Percentiles rank a stretch among this genome's conserved stretches.
These are phyloP conservation scores for Chlamydomonas incerta DNA, from an alignment of 139 green algal genomes.

Conservation along the genomic window DNA sequence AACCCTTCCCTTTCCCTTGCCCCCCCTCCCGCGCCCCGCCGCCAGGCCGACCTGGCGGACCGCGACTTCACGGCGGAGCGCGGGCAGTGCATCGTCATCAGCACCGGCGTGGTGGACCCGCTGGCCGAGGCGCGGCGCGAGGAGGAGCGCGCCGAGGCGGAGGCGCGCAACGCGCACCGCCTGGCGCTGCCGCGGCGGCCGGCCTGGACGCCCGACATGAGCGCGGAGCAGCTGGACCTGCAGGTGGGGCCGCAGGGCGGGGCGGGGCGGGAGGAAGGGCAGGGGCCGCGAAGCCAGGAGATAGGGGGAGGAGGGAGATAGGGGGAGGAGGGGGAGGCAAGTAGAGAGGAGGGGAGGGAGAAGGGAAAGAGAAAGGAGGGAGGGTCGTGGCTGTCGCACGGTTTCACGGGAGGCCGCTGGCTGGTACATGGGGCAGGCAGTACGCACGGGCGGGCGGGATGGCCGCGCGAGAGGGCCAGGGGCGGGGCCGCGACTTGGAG, in stretches of 20 bases:
- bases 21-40: background rate
- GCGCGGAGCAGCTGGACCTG: constrained; percentile 85
- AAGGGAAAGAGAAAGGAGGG: too few species aligned
- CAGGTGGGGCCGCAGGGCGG: constrained; percentile 49
- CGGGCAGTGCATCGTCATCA: constrained; percentile 73
- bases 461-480: too few species aligned
- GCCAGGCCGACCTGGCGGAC: constrained; percentile 86
- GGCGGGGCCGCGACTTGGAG: too few species aligned
- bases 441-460: too few species aligned
- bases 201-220: constrained; percentile 80
- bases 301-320: constrained; percentile 48
- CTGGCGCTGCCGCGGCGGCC: constrained; percentile 83
- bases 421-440: too few species aligned
- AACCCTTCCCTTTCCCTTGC: background rate
- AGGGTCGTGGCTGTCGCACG: too few species aligned
- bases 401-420: too few species aligned
- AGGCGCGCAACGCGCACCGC: constrained; percentile 59
- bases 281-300: background rate
- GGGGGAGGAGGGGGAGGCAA: background rate
- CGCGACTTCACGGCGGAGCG: constrained; percentile 92
- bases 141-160: constrained; percentile 58
- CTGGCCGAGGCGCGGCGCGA: constrained; percentile 47
- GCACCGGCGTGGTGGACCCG: constrained; percentile 43
- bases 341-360: too few species aligned
- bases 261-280: background rate